Evolutionary conservation across 2,329 filamentous ascomycete species (phyloP), one percentile per base, ranked within the genome.

Genomic region (Decorospora gaudefroyi): DNA sequence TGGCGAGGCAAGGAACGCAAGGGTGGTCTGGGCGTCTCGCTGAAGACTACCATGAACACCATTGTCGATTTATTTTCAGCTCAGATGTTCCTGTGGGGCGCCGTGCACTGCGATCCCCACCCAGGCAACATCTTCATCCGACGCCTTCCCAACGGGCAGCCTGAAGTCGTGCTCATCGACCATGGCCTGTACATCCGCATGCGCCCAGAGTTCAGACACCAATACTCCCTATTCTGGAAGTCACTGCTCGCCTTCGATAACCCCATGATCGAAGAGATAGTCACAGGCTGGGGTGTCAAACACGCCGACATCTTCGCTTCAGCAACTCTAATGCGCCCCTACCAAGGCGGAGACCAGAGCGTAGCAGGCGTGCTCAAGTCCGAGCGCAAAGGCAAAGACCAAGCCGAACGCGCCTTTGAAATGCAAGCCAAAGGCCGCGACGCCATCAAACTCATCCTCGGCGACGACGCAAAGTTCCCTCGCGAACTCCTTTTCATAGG

Each of bases 71-170:
- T 97, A 22, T 99, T 97, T 76, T 88, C 86, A n/a, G 91, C 90
- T 2, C 92, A 97, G 67, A 97, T 97, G 80, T 99, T 96, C 76
- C 86, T 95, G 54, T 97, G 90, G 88, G 93, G 93, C 9, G 81
- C 88, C 29, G 88, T 97, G 0, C 92, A 99, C 74, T 96, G 92
- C 73, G 93, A 99, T 68, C 93, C 93, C 7, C 93, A 99, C 65
- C 93, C 93, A 1, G 92, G 92, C 18, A 99, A 99, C 73, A 93
- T 97, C 69, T 96, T 99, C 74, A 86, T 97, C 64, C 87, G 93
- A 6, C 86, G 93, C 6, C 78, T 89, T 11, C 87, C 90, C 1
- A 85, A 79, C 29, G 92, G 92, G n/a, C 80, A 83, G 29, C 80
- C 92, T 1, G 90, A 99, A 74, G 80, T 99, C 19, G 92, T 97